A percentile compares a stretch with the other conserved stretches of the same genome.
phyloP scores from a whole-genome alignment of 768 basidiomycete genomes.

The Mycena capillaripes region DNA sequence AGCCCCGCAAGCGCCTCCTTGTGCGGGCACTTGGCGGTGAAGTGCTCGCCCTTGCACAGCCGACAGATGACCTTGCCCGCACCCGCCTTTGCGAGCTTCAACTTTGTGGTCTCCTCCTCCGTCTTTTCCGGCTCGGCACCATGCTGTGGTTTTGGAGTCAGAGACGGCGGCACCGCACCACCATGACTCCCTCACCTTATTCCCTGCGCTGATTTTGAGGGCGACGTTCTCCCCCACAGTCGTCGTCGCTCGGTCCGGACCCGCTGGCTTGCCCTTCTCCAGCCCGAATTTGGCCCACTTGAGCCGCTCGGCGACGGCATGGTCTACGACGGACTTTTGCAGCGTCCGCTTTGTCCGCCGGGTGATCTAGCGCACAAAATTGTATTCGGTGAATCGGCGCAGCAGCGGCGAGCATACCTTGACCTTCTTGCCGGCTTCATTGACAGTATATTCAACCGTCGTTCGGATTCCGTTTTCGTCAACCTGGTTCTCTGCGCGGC shows the following conservation, averaged over 20 bases:
- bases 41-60: constrained; percentile 96
- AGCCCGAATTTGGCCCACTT: constrained; percentile 95
- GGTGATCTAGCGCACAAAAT: constrained; percentile 71
- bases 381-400: not conserved
- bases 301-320: constrained; percentile 93
- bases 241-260: constrained; percentile 94
- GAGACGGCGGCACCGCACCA: no score
- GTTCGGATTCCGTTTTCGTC: constrained; percentile 91
- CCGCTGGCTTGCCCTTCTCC: constrained; percentile 88
- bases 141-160: constrained; percentile 51
- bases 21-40: constrained; percentile 98
- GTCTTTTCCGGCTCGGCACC: constrained; percentile 72
- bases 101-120: constrained; percentile 76
- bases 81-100: constrained; percentile 77
- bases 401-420: constrained; percentile 69
- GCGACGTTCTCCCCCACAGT: constrained; percentile 81
- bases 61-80: constrained; percentile 93
- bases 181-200: no score
- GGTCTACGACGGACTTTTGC: constrained; percentile 94
- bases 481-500: no score
- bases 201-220: constrained; percentile 67
- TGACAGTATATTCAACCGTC: constrained; percentile 84
- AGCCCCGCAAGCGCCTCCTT: constrained; percentile 91
- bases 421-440: constrained; percentile 95
- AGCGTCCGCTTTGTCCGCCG: constrained; percentile 88